phyloP scores from a whole-genome alignment of 2,329 filamentous ascomycete species.

The Triangularia verruculosa region DNA sequence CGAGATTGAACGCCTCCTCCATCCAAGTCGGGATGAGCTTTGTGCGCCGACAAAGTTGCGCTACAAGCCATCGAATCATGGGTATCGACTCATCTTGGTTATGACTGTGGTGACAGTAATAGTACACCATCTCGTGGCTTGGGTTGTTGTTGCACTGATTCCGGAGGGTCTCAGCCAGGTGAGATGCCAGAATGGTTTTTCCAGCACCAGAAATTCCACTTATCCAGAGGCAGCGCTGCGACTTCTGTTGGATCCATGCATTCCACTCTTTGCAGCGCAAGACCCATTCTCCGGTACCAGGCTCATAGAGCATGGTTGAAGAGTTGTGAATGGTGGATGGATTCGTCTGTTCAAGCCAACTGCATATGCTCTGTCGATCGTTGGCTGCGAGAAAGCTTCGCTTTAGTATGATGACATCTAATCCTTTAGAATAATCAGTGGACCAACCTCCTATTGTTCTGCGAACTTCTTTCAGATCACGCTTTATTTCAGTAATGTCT shows the following conservation, averaged over 20 bases:
- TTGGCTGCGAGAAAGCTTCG: background rate
- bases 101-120: conserved; percentile 33
- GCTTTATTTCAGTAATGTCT: background rate
- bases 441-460: background rate
- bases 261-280: conserved; percentile 15
- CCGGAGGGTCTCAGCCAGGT: conserved; percentile 12
- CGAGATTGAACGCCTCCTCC: too few relatives aligned
- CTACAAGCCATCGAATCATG: conserved; percentile 31
- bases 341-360: background rate
- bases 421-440: background rate
- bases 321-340: conserved; percentile 9
- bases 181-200: conserved; percentile 21
- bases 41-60: too few relatives aligned
- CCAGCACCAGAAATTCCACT: conserved; percentile 24
- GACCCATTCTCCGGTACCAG: conserved; percentile 20
- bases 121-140: conserved; percentile 23
- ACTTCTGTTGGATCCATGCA: too few relatives aligned
- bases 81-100: conserved; percentile 30
- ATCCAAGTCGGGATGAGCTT: too few relatives aligned
- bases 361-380: background rate
- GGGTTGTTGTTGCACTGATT: background rate
- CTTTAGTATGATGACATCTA: too few relatives aligned
- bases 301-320: conserved; percentile 12
- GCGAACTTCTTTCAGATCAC: background rate
- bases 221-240: conserved; percentile 17